phyloP scores from a whole-genome alignment of 1,139 yeast genomes.

The Yamadazyma jaroonii region DNA sequence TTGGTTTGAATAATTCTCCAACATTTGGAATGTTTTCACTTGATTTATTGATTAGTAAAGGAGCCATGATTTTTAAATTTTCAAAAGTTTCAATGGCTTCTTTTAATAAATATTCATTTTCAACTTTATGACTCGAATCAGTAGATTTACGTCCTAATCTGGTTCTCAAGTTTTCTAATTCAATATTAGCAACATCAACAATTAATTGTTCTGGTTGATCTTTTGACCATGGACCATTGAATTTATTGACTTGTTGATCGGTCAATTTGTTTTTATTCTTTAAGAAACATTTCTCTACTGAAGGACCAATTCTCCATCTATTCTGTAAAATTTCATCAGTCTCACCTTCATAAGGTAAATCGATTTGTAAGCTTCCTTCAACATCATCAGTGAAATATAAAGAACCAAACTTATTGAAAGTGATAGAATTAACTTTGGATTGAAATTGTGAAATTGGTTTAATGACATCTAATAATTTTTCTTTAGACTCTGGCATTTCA shows the following conservation, averaged over 20 bases:
- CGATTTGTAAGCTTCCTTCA: slow-evolving; percentile 34
- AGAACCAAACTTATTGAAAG: slow-evolving; percentile 77
- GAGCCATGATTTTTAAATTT: slow-evolving; percentile 53
- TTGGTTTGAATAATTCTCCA: slow-evolving; percentile 64
- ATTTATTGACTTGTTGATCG: slow-evolving; percentile 41
- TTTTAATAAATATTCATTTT: slow-evolving; percentile 39
- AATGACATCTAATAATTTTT: slow-evolving; percentile 52
- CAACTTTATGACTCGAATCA: slow-evolving; percentile 44
- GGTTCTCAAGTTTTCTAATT: slow-evolving; percentile 58
- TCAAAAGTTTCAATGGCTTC: slow-evolving; percentile 58
- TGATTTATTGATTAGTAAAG: slow-evolving; percentile 49
- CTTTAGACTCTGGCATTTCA: slow-evolving; percentile 36
- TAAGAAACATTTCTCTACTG: slow-evolving; percentile 75
- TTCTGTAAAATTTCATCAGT: slow-evolving; percentile 55
- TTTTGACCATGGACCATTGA: slow-evolving; percentile 74
- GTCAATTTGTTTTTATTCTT: slow-evolving; percentile 56
- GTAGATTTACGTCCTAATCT: slow-evolving; percentile 57
- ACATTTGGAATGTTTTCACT: slow-evolving; percentile 57
- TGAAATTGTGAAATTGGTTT: slow-evolving; percentile 64
- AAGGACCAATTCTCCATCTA: slow-evolving; percentile 92
- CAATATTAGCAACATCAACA: slow-evolving; percentile 61
- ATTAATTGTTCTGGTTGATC: slow-evolving; percentile 59
- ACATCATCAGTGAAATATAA: slow-evolving; percentile 72
- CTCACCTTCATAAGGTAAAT: slow-evolving; percentile 57
- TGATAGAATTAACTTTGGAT: slow-evolving; percentile 43